Evolutionary conservation across 192 early-diverging fungal species (phyloP), one percentile per base, ranked within the genome.

Genomic region (Globomyces pollinis-pini): DNA sequence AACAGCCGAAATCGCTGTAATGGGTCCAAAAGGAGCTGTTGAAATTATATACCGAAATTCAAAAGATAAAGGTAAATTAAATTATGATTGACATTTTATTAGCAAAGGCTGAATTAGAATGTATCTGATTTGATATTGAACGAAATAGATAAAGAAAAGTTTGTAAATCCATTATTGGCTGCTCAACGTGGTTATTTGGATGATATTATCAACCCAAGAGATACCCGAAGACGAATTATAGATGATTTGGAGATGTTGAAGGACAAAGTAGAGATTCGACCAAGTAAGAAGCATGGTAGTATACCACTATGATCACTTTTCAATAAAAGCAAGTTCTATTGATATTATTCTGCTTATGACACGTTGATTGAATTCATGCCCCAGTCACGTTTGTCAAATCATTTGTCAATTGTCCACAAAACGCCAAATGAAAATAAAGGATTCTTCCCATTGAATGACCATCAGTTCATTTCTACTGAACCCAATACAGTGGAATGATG

Each of bases 1-100:
- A 12, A 88, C 89, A n/a, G 92, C 89, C 30, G 94, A 98, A 68
- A 93, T 98, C 67, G 94, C 94, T 36, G 94, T 98, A 44, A 98
- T 98, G 94, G 94, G 94, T 38, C 89, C 91, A 35, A 88, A 94
- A 77, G 94, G 93, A 21, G 94, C 94, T 9, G 94, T 94, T 0
- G 94, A 93, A 73, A 94, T 98, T 70, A 89, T 98, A 59, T 96
- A 91, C 81, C 70, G 91, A 15, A 59, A 79, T 29, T 41, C 29
- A 28, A 74, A 78, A 24, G 81, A 84, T 64, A 81, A 78, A 58
- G 47, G 58, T 38, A 62, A 16, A n/a, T 23, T 1, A 51, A 18
- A n/a, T 36, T 9, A 6, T n/a, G 20, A n/a, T n/a, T 12, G 13
- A 43, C n/a, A 12, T 18, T 18, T 18, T 0, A 43, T 43, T 43